Conservation (phyloP, 1,284 basidiomycete species). For the Hortiboletus rubellus region DNA sequence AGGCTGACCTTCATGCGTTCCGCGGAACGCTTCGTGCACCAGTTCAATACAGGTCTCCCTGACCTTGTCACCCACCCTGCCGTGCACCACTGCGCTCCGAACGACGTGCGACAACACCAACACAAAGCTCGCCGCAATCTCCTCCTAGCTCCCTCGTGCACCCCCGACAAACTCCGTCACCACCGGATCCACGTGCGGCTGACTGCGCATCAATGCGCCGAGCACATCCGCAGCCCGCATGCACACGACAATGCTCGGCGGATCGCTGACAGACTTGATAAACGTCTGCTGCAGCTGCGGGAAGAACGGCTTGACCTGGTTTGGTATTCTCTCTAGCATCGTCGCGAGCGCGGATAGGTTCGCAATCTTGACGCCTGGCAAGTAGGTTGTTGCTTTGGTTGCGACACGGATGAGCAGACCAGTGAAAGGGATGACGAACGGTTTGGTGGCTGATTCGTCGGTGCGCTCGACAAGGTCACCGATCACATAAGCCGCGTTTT, state of each 20-base stretch:
- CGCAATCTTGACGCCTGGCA: constrained; percentile 88
- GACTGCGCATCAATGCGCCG: constrained; percentile 88
- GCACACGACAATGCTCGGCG: constrained; percentile 78
- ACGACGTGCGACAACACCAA: no score
- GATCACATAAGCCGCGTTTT: constrained; percentile 94
- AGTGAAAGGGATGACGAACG: constrained; percentile 95
- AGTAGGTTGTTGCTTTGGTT: constrained; percentile 83
- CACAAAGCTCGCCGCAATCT: no score
- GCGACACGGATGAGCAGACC: constrained; percentile 95
- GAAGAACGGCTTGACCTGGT: constrained; percentile 97
- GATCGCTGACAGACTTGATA: constrained; percentile 89
- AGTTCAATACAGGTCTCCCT: no score
- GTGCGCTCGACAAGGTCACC: constrained; percentile 94
- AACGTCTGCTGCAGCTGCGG: constrained; percentile 97
- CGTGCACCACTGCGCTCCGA: no score
- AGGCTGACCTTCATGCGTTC: no score
- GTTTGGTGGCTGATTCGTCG: constrained; percentile 87
- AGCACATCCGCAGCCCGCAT: constrained; percentile 82
- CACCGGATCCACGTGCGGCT: constrained; percentile 83
- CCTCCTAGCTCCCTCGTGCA: no score
- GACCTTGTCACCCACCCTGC: no score
- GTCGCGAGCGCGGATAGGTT: constrained; percentile 82
- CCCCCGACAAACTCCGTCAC: no score
- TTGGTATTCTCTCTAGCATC: constrained; percentile 83
- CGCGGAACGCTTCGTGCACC: no score